These are phyloP conservation scores for Herpotrichia juniperi DNA, from an alignment of 2,329 filamentous ascomycete species.

Conservation along the genomic window DNA sequence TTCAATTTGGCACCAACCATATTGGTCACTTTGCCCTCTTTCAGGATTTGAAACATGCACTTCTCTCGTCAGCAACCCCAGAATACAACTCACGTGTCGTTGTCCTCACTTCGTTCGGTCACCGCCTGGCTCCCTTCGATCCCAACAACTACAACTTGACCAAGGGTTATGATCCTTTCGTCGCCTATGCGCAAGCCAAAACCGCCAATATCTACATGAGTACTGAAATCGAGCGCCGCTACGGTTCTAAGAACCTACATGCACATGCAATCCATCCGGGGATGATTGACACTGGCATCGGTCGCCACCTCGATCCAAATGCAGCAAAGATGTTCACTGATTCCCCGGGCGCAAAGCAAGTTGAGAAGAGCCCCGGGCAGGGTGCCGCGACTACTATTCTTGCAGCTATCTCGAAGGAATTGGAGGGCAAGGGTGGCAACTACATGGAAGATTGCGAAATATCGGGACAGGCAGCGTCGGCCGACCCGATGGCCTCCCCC, in stretches of 20 bases:
- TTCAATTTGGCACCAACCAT: slow-evolving; percentile 53
- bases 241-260: slow-evolving; percentile 52
- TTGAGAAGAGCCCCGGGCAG: slow-evolving; percentile 45
- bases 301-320: slow-evolving; percentile 3
- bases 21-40: slow-evolving; percentile 53
- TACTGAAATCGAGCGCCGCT: slow-evolving; percentile 59
- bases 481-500: too few species aligned
- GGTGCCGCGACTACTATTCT: slow-evolving; percentile 48
- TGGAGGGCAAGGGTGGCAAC: slow-evolving; percentile 43
- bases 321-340: not conserved
- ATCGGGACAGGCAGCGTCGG: too few species aligned
- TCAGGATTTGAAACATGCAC: slow-evolving; percentile 48
- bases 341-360: too few species aligned
- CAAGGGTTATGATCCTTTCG: slow-evolving; percentile 28
- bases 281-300: slow-evolving; percentile 15
- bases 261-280: slow-evolving; percentile 28
- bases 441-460: slow-evolving; percentile 42
- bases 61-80: slow-evolving; percentile 33
- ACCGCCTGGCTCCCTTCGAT: slow-evolving; percentile 46
- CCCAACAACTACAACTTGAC: slow-evolving; percentile 50
- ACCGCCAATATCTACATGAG: slow-evolving; percentile 59
- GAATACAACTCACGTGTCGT: slow-evolving; percentile 45
- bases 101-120: slow-evolving; percentile 46
- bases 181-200: slow-evolving; percentile 58
- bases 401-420: slow-evolving; percentile 40